Evolutionary conservation across 2,329 filamentous ascomycete genomes (phyloP), one percentile per base, ranked within the genome.

Genomic region (Paracorniculantispora psalliotae): DNA sequence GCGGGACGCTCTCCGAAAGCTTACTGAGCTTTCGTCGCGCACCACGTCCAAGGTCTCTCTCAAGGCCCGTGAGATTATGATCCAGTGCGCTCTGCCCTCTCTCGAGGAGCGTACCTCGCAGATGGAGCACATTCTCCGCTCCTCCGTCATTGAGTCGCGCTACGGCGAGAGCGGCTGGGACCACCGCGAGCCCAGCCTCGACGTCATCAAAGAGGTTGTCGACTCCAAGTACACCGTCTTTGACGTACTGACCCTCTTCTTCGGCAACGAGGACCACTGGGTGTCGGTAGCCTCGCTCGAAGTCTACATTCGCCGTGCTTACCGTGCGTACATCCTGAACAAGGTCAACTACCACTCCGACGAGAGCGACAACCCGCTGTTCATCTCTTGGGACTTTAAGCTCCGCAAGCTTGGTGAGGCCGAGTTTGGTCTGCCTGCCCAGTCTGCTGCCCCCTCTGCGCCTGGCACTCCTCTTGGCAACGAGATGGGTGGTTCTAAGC

Each of bases 211-310:
- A 81, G 94, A 99, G 75, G 92, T 99, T 33, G 91, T 99, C 55
- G 94, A 99, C 75, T 97, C 94, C 57, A 96, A 96, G 78, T 97
- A 96, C 79, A 97, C 93, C 44, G 94, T 99, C 64, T 96, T 97
- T 67, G 94, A 99, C 71, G 94, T 99, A 19, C 77, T 99, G 65
- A 90, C 93, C 8, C 87, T 91, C 60, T 99, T 99, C 85, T 99
- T 99, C 71, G 90, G 87, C 35, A 92, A 99, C 75, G 85, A 90
- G 44, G 94, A 99, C 70, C 88, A 91, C 13, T 97, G 92, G 91
- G 93, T 99, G 30, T 91, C 91, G 8, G 80, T 97, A 62, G 94
- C 94, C 61, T 91, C 94, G 50, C 84, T 99, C 4, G 94, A 99
- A 73, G 92, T 97, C 51, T 99, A 99, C 73, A 88, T 96, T 63